Evolutionary conservation across 2,329 filamentous ascomycete genomes (phyloP), one percentile per base, ranked within the genome.

Genomic region (Trichoderma atroviride): DNA sequence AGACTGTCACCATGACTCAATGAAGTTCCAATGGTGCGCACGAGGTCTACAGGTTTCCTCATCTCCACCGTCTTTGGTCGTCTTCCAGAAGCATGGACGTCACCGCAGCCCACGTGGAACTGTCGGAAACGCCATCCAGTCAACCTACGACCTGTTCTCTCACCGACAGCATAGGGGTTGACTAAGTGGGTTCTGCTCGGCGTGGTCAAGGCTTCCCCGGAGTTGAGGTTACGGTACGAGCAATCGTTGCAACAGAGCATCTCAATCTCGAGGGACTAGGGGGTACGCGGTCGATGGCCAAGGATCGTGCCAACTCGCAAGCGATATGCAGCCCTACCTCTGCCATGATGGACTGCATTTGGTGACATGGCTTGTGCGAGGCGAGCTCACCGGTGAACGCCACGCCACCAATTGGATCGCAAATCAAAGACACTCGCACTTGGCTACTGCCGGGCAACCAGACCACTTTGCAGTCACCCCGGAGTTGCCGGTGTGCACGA

Each of bases 11-110:
- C 55, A 35, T 59, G 40, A 52, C 29, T 31, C 29, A 52, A n/a
- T 40, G 37, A 29, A 58, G 10, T 24, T n/a, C 13, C 35, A 29
- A 55, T 29, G 47, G n/a, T n/a, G 19, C 19, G 27, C 63, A 66
- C 53, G 29, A 33, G 63, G 40, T 5, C 3, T 11, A 1, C 40
- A 14, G 37, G 35, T 58, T 43, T 35, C 24, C n/a, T 14, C 37
- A 16, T 35, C 40, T 67, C 29, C 40, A 37, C 63, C n/a, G 29
- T 31, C 14, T 33, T 10, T 35, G 10, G 29, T 50, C 55, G 40
- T 52, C 13, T 67, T 67, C 63, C 29, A 59, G 63, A 67, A 67
- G 63, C 55, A 52, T 59, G 16, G 55, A 67, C 63, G 40, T 67
- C 55, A 59, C 58, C 14, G 5, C 14, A 22, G 22, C 63, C 63